Percentiles rank a stretch among this genome's conserved stretches.
Conservation (phyloP, 2,329 filamentous ascomycete genomes). For the Aspergillus sp. region DNA sequence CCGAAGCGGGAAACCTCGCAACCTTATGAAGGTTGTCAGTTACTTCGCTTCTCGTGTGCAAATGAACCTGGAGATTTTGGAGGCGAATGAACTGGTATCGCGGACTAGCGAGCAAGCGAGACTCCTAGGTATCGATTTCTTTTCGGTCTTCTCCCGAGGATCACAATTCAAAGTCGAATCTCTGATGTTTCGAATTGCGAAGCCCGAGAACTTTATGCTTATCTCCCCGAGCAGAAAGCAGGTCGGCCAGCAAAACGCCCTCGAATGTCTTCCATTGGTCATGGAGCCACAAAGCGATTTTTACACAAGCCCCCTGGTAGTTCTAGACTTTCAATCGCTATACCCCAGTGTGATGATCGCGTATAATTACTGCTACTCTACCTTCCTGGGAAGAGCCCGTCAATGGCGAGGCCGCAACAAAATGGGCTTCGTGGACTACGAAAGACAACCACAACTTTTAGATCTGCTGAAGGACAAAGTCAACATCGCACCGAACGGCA, state of each 20-base stretch:
- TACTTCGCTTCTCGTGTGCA: constrained; percentile 70
- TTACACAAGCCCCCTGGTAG: constrained; percentile 79
- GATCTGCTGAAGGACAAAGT: constrained; percentile 74
- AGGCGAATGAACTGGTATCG: constrained; percentile 78
- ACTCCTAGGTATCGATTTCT: constrained; percentile 89
- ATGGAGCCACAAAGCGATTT: constrained; percentile 97
- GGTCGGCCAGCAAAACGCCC: constrained; percentile 84
- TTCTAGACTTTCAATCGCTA: constrained; percentile 90
- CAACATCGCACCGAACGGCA: constrained; percentile 90
- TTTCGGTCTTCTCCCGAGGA: constrained; percentile 86
- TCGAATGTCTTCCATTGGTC: constrained; percentile 88
- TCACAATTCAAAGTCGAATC: constrained; percentile 99
- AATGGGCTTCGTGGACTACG: constrained; percentile 87
- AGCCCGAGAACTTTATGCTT: constrained; percentile 87
- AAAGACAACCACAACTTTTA: constrained; percentile 65
- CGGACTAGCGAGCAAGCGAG: constrained; percentile 91
- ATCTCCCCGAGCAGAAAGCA: constrained; percentile 86
- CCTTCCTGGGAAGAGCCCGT: constrained; percentile 76
- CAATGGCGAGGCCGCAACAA: constrained; percentile 88
- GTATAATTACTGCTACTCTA: constrained; percentile 98
- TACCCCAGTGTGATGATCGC: constrained; percentile 99
- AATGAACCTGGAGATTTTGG: constrained; percentile 82
- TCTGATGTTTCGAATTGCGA: constrained; percentile 96
- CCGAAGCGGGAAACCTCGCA: constrained; percentile 55
- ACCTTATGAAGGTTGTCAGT: constrained; percentile 65